Evolutionary conservation across 2,329 filamentous ascomycete genomes (phyloP).

Genomic region (Sarocladium brachiariae): DNA sequence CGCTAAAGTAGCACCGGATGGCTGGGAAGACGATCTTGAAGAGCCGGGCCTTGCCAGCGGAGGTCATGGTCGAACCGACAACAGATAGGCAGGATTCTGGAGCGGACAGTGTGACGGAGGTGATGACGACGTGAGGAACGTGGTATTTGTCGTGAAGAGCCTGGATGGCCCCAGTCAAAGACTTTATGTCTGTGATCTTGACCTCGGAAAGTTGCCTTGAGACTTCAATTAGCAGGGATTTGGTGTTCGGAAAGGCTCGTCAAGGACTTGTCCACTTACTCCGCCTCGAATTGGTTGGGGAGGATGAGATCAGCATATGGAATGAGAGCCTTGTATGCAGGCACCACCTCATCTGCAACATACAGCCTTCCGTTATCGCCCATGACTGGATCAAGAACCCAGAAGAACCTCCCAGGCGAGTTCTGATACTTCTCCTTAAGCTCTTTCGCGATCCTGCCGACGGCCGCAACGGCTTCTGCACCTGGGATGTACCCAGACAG

Average conservation of each 20-base stretch:
- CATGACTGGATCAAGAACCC: conserved; percentile 98
- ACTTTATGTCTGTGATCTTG: conserved; percentile 68
- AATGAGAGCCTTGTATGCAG: conserved; percentile 77
- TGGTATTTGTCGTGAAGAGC: conserved; percentile 68
- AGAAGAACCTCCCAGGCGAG: conserved; percentile 77
- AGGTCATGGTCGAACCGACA: conserved; percentile 68
- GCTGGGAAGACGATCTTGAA: conserved; percentile 84
- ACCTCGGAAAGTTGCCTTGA: conserved; percentile 76
- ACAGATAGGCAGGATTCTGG: conserved; percentile 55
- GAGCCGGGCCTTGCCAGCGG: conserved; percentile 61
- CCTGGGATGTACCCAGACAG: conserved; percentile 92
- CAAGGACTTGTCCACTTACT: conserved; percentile 48
- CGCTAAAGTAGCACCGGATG: conserved; percentile 90
- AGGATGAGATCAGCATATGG: conserved; percentile 82
- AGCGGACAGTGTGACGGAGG: conserved; percentile 67
- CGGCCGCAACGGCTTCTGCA: conserved; percentile 73
- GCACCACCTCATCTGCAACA: conserved; percentile 84
- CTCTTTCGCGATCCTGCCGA: conserved; percentile 78
- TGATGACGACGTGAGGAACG: conserved; percentile 87
- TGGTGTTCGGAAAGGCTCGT: too few species aligned
- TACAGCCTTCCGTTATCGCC: conserved; percentile 91
- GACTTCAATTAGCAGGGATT: conserved; percentile 7
- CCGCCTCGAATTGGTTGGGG: conserved; percentile 95
- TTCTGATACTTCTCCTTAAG: conserved; percentile 58
- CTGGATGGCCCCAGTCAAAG: conserved; percentile 67